These are phyloP conservation scores for Brassica cretica DNA, from an alignment of 345 rosid genomes.

Conservation along the genomic window DNA sequence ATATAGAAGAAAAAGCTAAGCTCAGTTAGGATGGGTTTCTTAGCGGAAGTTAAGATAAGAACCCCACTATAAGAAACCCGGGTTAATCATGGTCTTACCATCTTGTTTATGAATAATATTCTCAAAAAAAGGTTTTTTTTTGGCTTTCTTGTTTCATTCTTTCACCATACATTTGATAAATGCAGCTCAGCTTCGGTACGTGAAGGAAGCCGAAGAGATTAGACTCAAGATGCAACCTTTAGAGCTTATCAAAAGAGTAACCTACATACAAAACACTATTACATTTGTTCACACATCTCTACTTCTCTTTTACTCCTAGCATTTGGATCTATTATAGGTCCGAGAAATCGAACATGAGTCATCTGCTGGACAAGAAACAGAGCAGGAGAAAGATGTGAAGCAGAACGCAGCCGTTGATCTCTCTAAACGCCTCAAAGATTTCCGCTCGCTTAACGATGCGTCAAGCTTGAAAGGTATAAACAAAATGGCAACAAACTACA, in stretches of 20 bases:
- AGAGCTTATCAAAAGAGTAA: constrained; percentile 79
- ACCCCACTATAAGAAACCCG: no score
- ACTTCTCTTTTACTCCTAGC: background rate
- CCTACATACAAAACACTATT: background rate
- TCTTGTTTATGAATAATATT: no score
- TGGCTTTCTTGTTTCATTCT: background rate
- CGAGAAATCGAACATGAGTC: constrained; percentile 78
- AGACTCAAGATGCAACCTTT: constrained; percentile 82
- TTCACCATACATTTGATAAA: constrained; percentile 7
- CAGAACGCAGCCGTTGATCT: constrained; percentile 66
- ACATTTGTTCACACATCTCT: background rate
- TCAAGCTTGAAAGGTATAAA: constrained; percentile 70
- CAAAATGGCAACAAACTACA: background rate
- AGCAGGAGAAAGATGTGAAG: constrained; percentile 56
- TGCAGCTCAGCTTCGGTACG: constrained; percentile 59
- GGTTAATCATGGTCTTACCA: no score
- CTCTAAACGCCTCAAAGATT: constrained; percentile 79
- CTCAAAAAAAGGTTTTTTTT: no score
- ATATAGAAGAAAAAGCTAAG: no score
- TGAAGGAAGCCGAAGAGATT: constrained; percentile 81
- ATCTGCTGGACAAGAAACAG: constrained; percentile 50
- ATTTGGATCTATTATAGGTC: constrained; percentile 49
- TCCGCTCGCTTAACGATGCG: constrained; percentile 64
- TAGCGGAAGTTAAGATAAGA: no score
- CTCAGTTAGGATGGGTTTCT: no score